Percentiles rank a stretch among this genome's conserved stretches.
phyloP scores from a whole-genome alignment of 2,329 filamentous ascomycete species.

The Calonectria pseudoreteaudii region DNA sequence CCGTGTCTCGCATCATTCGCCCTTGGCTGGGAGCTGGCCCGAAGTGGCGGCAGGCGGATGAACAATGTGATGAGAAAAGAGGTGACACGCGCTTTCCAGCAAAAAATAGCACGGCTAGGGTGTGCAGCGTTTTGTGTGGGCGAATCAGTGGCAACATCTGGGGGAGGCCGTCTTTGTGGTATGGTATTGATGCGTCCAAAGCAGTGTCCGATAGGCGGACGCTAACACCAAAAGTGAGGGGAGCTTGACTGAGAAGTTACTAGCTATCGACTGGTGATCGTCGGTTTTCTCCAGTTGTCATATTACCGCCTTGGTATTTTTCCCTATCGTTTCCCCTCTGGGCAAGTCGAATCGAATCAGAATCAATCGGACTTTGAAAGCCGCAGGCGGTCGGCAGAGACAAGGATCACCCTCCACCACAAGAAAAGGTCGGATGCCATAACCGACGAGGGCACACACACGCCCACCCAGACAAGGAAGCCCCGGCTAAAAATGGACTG shows the following conservation, averaged over 20 bases:
- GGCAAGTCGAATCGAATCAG: constrained; percentile 2
- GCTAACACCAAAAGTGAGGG: neutral
- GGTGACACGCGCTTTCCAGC: neutral
- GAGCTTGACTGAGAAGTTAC: constrained; percentile 1
- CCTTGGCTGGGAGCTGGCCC: neutral
- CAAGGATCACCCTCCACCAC: constrained; percentile 6
- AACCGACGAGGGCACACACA: constrained; percentile 14
- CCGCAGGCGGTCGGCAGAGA: neutral
- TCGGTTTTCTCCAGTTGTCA: neutral
- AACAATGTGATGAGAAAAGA: constrained; percentile 12
- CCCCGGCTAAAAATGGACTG: constrained; percentile 16
- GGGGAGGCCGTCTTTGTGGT: neutral
- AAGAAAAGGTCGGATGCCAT: constrained; percentile 11
- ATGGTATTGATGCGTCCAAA: neutral
- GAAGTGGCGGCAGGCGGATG: neutral
- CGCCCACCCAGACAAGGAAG: constrained; percentile 7
- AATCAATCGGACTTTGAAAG: constrained; percentile 7
- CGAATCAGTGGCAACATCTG: neutral
- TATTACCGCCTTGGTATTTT: neutral
- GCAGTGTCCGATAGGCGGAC: constrained; percentile 1
- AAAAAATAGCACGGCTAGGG: neutral
- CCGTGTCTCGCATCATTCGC: constrained; percentile 7
- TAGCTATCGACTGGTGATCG: neutral
- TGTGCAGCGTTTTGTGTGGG: neutral
- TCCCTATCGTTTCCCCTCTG: neutral